These are phyloP conservation scores for Bacidia gigantensis DNA, from an alignment of 495 filamentous ascomycete genomes.

Conservation along the genomic window DNA sequence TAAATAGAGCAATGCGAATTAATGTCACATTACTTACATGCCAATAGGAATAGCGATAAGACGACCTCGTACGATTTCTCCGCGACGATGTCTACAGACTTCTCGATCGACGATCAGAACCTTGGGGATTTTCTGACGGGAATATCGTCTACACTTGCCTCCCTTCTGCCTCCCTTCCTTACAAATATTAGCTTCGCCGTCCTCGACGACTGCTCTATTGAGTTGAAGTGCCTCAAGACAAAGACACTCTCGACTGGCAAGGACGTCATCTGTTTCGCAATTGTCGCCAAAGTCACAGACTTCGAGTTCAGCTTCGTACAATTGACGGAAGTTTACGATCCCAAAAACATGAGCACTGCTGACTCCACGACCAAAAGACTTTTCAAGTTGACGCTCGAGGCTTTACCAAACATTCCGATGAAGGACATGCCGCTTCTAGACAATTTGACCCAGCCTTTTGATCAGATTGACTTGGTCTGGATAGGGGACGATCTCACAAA, in stretches of 20 bases:
- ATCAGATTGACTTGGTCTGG: conserved; percentile 28
- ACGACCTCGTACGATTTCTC: not conserved
- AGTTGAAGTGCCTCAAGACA: not conserved
- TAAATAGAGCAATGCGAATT: not conserved
- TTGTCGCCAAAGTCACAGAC: not conserved
- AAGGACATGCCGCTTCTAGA: not conserved
- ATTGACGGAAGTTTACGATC: not conserved
- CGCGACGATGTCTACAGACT: not conserved
- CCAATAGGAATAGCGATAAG: not conserved
- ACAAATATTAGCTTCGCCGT: not conserved
- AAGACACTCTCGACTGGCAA: not conserved
- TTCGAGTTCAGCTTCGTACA: not conserved
- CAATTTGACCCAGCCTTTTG: conserved; percentile 27
- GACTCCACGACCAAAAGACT: not conserved
- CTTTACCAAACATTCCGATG: not conserved
- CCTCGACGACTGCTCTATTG: not conserved
- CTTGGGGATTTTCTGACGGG: not conserved
- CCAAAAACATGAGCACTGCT: not conserved
- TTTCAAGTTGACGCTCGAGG: not conserved
- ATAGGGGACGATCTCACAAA: conserved; percentile 6
- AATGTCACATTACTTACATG: not conserved
- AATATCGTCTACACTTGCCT: not conserved
- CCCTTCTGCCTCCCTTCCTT: not conserved
- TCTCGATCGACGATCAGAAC: not conserved
- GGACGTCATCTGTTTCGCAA: not conserved